These are phyloP conservation scores for Penicillium brasilianum DNA, from an alignment of 2,329 filamentous ascomycete species.

Conservation along the genomic window DNA sequence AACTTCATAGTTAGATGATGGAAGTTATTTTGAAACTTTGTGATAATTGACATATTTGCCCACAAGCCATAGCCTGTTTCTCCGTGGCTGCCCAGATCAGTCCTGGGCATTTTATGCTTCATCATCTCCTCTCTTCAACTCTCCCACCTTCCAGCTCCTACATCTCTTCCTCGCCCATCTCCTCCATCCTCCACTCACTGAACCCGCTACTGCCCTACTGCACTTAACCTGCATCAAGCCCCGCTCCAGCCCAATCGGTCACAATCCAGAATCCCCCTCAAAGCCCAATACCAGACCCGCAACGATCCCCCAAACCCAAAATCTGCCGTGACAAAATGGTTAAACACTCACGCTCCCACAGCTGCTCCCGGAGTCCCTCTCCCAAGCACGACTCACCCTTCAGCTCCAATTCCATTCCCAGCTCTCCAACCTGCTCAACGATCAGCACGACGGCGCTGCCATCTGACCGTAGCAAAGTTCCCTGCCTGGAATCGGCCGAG, in stretches of 20 bases:
- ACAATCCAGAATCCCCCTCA: background rate
- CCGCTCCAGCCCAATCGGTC: conserved; percentile 29
- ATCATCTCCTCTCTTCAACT: too few species aligned
- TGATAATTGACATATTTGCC: background rate
- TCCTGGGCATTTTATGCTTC: background rate
- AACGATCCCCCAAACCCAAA: background rate
- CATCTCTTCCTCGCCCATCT: background rate
- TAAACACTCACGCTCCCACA: conserved; percentile 65
- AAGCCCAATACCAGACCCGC: background rate
- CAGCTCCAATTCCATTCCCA: conserved; percentile 7
- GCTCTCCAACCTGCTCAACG: conserved; percentile 26
- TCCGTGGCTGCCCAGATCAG: background rate
- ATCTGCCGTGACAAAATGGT: conserved; percentile 53
- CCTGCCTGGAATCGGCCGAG: conserved; percentile 59
- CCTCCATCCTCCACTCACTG: background rate
- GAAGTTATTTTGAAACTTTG: too few species aligned
- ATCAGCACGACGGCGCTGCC: conserved; percentile 21
- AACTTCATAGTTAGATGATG: too few species aligned
- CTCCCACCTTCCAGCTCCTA: background rate
- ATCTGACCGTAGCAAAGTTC: conserved; percentile 57
- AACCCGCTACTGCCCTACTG: background rate
- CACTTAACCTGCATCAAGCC: conserved; percentile 18
- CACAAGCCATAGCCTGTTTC: background rate
- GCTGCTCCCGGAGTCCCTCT: conserved; percentile 53
- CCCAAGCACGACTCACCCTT: conserved; percentile 35